Percentiles rank a stretch among this genome's conserved stretches.
These are phyloP conservation scores for Inosperma sp. DNA, from an alignment of 768 basidiomycete species.

Conservation along the genomic window DNA sequence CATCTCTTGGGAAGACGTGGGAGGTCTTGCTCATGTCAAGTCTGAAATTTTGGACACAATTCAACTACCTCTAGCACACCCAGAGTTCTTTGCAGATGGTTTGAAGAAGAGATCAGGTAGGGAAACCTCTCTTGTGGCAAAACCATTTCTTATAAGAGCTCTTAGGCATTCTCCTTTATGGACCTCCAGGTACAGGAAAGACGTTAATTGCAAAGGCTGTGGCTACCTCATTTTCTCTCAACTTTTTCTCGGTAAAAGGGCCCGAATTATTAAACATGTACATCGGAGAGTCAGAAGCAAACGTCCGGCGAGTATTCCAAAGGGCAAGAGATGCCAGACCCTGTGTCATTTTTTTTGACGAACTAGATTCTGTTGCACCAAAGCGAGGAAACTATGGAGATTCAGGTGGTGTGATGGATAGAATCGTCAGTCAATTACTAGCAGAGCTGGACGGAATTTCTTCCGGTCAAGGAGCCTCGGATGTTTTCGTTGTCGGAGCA, in stretches of 20 bases:
- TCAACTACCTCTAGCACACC: slow-evolving; percentile 84
- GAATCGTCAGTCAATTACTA: slow-evolving; percentile 91
- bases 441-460: slow-evolving; percentile 94
- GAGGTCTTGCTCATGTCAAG: slow-evolving; percentile 84
- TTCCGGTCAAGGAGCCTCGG: slow-evolving; percentile 49
- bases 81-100: slow-evolving; percentile 85
- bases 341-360: slow-evolving; percentile 96
- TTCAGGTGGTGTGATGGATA: slow-evolving; percentile 96
- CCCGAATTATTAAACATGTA: slow-evolving; percentile 98
- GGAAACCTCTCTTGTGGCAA: slow-evolving; percentile 3
- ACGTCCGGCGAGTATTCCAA: slow-evolving; percentile 90
- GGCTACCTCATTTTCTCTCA: slow-evolving; percentile 89
- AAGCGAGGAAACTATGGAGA: slow-evolving; percentile 94
- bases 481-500: slow-evolving; percentile 93
- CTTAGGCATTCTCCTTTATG: slow-evolving; percentile 84
- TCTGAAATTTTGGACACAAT: slow-evolving; percentile 94
- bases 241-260: slow-evolving; percentile 97
- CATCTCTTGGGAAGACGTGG: slow-evolving; percentile 97
- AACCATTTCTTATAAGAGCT: background rate
- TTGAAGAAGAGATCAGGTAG: slow-evolving; percentile 93
- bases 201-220: slow-evolving; percentile 95
- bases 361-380: slow-evolving; percentile 91
- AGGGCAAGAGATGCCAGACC: slow-evolving; percentile 87
- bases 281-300: slow-evolving; percentile 97
- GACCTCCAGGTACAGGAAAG: slow-evolving; percentile 95